These are phyloP conservation scores for Desmodesmus armatus DNA, from an alignment of 139 green algal species.

Conservation along the genomic window DNA sequence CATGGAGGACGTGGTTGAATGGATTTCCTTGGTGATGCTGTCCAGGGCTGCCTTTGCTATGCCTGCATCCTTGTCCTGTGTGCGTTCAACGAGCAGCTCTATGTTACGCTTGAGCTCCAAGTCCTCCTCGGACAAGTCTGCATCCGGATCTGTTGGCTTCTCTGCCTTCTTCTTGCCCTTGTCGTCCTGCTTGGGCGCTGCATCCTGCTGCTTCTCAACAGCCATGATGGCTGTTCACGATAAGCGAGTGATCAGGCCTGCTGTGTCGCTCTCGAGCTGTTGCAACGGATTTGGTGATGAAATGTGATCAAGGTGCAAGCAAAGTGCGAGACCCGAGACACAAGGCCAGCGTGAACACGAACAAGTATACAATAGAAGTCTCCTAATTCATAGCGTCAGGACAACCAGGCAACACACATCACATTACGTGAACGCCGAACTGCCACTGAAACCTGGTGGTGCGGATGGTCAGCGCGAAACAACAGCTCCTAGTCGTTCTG, in stretches of 20 bases:
- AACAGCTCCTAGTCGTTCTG: too few species aligned
- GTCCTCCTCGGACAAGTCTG: slow-evolving; percentile 72
- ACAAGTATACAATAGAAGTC: too few species aligned
- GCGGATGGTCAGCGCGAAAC: too few species aligned
- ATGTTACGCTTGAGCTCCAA: slow-evolving; percentile 89
- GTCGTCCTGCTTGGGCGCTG: slow-evolving; percentile 10
- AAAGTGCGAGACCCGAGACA: too few species aligned
- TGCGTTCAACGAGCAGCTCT: slow-evolving; percentile 90
- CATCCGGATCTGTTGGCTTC: slow-evolving; percentile 49
- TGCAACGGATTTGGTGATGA: too few species aligned
- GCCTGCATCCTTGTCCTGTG: slow-evolving; percentile 64
- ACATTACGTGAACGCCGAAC: too few species aligned
- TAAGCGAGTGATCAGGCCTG: neutral
- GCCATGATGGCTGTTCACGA: slow-evolving; percentile 6
- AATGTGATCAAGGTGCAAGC: too few species aligned
- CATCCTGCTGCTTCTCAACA: slow-evolving; percentile 31
- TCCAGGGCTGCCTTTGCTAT: slow-evolving; percentile 82
- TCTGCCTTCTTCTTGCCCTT: slow-evolving; percentile 46
- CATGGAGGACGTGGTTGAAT: slow-evolving; percentile 94
- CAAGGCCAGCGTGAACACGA: too few species aligned
- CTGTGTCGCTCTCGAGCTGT: too few species aligned
- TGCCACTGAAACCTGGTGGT: too few species aligned
- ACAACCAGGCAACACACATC: too few species aligned
- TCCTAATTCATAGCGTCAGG: too few species aligned
- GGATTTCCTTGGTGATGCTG: slow-evolving; percentile 81